These are phyloP conservation scores for Calonectria pauciramosa DNA, from an alignment of 2,329 filamentous ascomycete genomes.

Conservation along the genomic window DNA sequence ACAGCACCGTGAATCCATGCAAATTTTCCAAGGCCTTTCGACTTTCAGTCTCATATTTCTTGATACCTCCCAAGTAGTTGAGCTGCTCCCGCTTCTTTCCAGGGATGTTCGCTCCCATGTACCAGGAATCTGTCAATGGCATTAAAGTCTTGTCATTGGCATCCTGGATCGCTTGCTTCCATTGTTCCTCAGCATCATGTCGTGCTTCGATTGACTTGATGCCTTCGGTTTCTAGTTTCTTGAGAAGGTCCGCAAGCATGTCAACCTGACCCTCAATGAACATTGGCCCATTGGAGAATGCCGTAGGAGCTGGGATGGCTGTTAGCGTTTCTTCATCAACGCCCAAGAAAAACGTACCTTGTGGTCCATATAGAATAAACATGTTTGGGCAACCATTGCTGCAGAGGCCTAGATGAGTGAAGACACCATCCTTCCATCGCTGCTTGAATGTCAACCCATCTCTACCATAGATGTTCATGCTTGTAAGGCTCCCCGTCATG, in stretches of 20 bases:
- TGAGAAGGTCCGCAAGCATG: slow-evolving; percentile 29
- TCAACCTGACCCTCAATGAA: slow-evolving; percentile 42
- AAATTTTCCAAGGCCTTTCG: slow-evolving; percentile 4
- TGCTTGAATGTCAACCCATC: slow-evolving; percentile 29
- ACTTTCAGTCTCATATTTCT: slow-evolving; percentile 17
- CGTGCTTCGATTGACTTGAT: slow-evolving; percentile 26
- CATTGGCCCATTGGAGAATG: slow-evolving; percentile 35
- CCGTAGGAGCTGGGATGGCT: slow-evolving; percentile 24
- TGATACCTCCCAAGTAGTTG: slow-evolving; percentile 24
- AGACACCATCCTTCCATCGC: slow-evolving; percentile 35
- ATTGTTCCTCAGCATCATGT: slow-evolving; percentile 7
- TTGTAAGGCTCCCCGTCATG: slow-evolving; percentile 36
- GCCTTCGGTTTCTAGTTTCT: slow-evolving; percentile 23
- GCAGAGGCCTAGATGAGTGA: slow-evolving; percentile 42
- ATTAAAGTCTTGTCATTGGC: slow-evolving; percentile 22
- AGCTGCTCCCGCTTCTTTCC: slow-evolving; percentile 26
- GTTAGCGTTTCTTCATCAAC: neutral
- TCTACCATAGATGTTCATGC: slow-evolving; percentile 39
- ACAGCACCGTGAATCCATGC: slow-evolving; percentile 12
- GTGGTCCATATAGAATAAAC: slow-evolving; percentile 44
- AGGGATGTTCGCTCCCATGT: slow-evolving; percentile 28
- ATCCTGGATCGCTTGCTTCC: slow-evolving; percentile 24
- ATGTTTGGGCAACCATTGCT: slow-evolving; percentile 38
- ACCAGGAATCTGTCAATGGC: slow-evolving; percentile 25
- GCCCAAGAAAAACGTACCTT: slow-evolving; percentile 9